Evolutionary conservation across 2,329 filamentous ascomycete genomes (phyloP), one percentile per base, ranked within the genome.

Genomic region (Penicillium nordicum): DNA sequence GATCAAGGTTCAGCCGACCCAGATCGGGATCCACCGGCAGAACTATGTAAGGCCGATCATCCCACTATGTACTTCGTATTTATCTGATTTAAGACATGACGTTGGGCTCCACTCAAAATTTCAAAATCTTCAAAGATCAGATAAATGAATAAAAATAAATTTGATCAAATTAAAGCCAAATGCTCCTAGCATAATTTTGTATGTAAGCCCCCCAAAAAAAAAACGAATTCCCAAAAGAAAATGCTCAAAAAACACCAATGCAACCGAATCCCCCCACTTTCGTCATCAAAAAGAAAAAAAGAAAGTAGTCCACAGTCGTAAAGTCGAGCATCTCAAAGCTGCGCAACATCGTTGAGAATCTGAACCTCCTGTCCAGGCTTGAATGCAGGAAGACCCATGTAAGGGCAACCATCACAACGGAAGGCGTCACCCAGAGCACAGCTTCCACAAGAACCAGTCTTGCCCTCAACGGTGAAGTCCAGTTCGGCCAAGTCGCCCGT

Each of bases 401-500:
- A 96, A 1, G 92, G 92, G 68, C 87, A 90, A 30, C 71, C 85
- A 48, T 85, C 85, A 71, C 88, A 90, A 40, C 88, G 80, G 78
- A 92, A 92, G 4, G 94, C 93, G 74, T 97, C 93, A 49, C 94
- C 94, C 16, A 99, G 81, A 29, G 92, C 88, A 75, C 94, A 97
- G 76, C 93, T 97, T 29, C 91, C 91, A 74, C 94, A 99, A 18
- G 90, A 95, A 53, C 94, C 93, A 6, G 93, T 90, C 79, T 97
- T 97, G 66, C 94, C 94, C 75, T 96, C 84, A n/a, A 97, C 90
- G 0, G 94, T 99, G 71, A 99, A 97, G 75, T 99, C 94, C 9
- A 97, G 82, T 74, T 97, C 68, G 29, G 63, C 86, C 47, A 99
- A 78, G 71, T 99, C 94, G 67, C 90, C 87, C 1, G 85, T 79